Evolutionary conservation across 169 alveolate genomes (phyloP), one percentile per base, ranked within the genome.

Genomic region (Plasmodium billcollinsi): DNA sequence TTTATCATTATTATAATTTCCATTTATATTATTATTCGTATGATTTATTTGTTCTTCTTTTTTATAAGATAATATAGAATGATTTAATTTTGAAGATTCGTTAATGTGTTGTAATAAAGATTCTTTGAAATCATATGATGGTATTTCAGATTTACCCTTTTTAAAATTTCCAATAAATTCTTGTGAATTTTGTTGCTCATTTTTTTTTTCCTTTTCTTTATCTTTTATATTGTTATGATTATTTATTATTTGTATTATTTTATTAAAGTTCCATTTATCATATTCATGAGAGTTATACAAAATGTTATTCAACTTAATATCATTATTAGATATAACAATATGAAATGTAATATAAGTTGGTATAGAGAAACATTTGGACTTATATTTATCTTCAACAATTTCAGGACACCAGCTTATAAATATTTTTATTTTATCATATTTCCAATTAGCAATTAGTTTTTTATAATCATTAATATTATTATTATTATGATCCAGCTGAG

Each of bases 381-480:
- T 85, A 15, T 85, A 85, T n/a, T 85, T 85, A 26, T 85, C 92
- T 18, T 85, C 88, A 26, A n/a, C 62, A 71, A 85, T 71, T 85
- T 85, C 92, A 0, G 92, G 86, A 29, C 71, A 70, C 92, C 92
- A 85, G 67, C 75, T 71, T 58, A 85, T 59, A 39, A 59, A 85
- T 24, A 85, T 85, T 73, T 85, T 85, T n/a, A 85, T 39, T 15
- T n/a, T 39, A 39, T 58, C 21, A 33, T 33, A 5, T 59, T 58
- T 72, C 92, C 92, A 85, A 15, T 50, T 12, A 5, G 61, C 29
- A 18, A 85, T 7, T 50, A 47, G 5, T 12, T 21, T 75, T 24
- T 39, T 65, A 56, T 50, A 39, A 24, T 76, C 70, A 76, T 65
- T 63, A 20, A 21, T 63, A 49, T 20, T 47, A 56, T 50, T 18